Evolutionary conservation across 129 eudicot species (phyloP).

Genomic region (Arctium lappa): DNA sequence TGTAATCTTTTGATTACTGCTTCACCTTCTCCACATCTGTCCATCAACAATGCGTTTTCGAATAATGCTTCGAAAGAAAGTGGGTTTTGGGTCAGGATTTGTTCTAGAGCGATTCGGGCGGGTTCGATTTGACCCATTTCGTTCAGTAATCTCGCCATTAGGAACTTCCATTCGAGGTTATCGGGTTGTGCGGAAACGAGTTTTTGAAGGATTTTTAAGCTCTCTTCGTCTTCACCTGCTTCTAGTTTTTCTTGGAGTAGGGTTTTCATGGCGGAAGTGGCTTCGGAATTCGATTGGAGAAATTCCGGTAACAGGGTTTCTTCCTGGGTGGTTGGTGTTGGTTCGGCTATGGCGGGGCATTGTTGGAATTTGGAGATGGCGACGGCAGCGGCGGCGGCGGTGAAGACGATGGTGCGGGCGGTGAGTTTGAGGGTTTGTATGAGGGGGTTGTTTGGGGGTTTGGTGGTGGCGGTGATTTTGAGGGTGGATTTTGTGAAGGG

Average conservation of each 20-base stretch:
- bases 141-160: slow-evolving; percentile 47
- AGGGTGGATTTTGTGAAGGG: slow-evolving; percentile 22
- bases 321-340: slow-evolving; percentile 9
- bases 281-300: slow-evolving; percentile 47
- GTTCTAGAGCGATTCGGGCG: slow-evolving; percentile 50
- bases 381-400: slow-evolving; percentile 37
- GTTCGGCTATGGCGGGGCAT: slow-evolving; percentile 46
- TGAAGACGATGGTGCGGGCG: slow-evolving; percentile 44
- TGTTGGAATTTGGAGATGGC: slow-evolving; percentile 35
- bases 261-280: slow-evolving; percentile 38
- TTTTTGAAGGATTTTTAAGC: slow-evolving; percentile 36
- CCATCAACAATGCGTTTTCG: slow-evolving; percentile 64
- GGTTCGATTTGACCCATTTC: slow-evolving; percentile 60
- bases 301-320: slow-evolving; percentile 37
- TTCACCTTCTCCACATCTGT: slow-evolving; percentile 52
- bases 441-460: slow-evolving; percentile 22
- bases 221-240: slow-evolving; percentile 59
- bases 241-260: slow-evolving; percentile 48
- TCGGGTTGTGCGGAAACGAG: slow-evolving; percentile 61
- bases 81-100: slow-evolving; percentile 42
- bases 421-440: slow-evolving; percentile 45
- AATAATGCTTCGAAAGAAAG: slow-evolving; percentile 58
- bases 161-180: slow-evolving; percentile 44
- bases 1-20: slow-evolving; percentile 50
- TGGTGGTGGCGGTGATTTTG: slow-evolving; percentile 15